These are phyloP conservation scores for Cercospora canescens DNA, from an alignment of 2,329 filamentous ascomycete species.

Conservation along the genomic window DNA sequence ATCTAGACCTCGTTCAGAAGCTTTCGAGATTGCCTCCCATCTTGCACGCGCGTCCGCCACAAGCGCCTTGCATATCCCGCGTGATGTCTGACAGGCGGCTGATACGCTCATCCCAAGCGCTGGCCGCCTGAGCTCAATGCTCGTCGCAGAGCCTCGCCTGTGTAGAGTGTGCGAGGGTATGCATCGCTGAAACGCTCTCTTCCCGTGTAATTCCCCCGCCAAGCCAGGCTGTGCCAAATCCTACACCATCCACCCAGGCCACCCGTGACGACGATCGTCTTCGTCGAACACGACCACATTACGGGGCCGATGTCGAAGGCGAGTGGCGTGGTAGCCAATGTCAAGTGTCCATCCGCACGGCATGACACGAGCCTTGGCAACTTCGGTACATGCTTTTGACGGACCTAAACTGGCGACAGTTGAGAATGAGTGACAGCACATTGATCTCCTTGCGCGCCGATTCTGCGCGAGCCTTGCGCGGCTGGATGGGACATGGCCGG, in stretches of 20 bases:
- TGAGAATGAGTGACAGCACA: too few relatives aligned
- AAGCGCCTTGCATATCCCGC: background rate
- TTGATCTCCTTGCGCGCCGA: too few relatives aligned
- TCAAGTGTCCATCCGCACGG: background rate
- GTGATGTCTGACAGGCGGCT: background rate
- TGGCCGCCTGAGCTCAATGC: background rate
- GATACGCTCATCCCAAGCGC: background rate
- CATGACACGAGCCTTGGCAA: background rate
- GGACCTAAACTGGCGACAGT: too few relatives aligned
- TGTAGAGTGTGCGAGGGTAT: too few relatives aligned
- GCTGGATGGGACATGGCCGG: too few relatives aligned
- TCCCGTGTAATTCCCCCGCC: background rate
- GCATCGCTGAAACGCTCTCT: too few relatives aligned
- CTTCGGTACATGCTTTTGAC: too few relatives aligned
- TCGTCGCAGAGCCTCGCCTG: too few relatives aligned
- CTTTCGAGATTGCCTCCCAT: background rate
- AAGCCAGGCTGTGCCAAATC: background rate
- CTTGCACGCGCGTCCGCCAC: background rate
- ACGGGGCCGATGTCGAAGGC: background rate
- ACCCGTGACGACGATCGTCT: background rate
- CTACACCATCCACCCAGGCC: background rate
- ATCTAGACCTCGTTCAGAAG: background rate
- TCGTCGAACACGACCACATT: background rate
- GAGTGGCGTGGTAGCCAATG: background rate
- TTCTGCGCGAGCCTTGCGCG: too few relatives aligned